Conservation (phyloP, 1,284 basidiomycete genomes). For the Hypsizygus ulmarius region DNA sequence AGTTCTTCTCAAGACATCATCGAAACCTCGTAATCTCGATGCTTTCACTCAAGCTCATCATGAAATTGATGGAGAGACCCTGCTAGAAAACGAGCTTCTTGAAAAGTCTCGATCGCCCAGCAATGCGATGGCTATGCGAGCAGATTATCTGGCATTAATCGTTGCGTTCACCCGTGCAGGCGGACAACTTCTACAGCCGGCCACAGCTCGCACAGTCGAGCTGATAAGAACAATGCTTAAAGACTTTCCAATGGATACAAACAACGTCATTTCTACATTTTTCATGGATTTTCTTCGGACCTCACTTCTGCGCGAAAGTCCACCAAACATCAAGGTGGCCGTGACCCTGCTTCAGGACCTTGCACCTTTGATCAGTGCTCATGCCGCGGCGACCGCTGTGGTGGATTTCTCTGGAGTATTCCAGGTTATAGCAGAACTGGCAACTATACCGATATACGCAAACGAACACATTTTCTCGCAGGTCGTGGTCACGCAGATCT, state of each 20-base stretch:
- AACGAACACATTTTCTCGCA: slow-evolving; percentile 51
- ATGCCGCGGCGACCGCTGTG: slow-evolving; percentile 42
- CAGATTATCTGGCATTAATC: slow-evolving; percentile 65
- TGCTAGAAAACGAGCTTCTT: slow-evolving; percentile 35
- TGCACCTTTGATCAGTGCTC: slow-evolving; percentile 53
- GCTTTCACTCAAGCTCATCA: slow-evolving; percentile 29
- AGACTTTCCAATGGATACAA: slow-evolving; percentile 41
- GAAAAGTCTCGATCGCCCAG: slow-evolving; percentile 46
- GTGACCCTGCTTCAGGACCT: slow-evolving; percentile 55
- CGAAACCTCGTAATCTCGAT: slow-evolving; percentile 48
- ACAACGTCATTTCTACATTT: slow-evolving; percentile 46
- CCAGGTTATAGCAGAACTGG: slow-evolving; percentile 50
- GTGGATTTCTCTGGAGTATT: slow-evolving; percentile 67
- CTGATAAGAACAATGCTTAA: slow-evolving; percentile 59
- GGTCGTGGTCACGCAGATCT: slow-evolving; percentile 59
- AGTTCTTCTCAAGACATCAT: slow-evolving; percentile 47
- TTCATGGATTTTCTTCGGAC: slow-evolving; percentile 48
- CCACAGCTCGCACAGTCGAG: slow-evolving; percentile 55
- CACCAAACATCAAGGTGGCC: slow-evolving; percentile 47
- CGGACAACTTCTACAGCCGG: slow-evolving; percentile 46
- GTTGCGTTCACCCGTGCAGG: slow-evolving; percentile 55
- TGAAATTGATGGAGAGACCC: slow-evolving; percentile 22
- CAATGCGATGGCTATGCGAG: slow-evolving; percentile 55
- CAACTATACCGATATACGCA: slow-evolving; percentile 45
- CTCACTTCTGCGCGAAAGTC: slow-evolving; percentile 43